phyloP scores from a whole-genome alignment of 1,139 yeast species.

The Arxiozyma heterogenica region DNA sequence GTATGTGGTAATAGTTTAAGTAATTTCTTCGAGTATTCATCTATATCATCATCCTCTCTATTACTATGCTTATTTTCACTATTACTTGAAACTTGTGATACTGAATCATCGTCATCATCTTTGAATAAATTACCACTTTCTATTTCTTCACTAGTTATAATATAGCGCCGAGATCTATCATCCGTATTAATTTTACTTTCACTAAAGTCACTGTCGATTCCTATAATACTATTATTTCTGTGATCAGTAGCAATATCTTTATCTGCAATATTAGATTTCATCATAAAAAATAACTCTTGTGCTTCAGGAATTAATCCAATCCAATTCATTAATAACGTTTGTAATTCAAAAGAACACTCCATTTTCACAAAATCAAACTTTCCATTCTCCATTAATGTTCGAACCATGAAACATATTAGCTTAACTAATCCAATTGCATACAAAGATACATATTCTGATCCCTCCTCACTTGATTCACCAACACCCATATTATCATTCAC shows the following conservation, averaged over 20 bases:
- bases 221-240: neutral
- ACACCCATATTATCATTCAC: neutral
- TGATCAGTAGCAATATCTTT: neutral
- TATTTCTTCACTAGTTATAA: neutral
- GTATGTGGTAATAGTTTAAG: conserved; percentile 20
- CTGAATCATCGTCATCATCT: neutral
- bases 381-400: conserved; percentile 38
- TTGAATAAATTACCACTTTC: neutral
- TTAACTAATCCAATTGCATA: conserved; percentile 44
- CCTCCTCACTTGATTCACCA: conserved; percentile 35
- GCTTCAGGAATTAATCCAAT: conserved; percentile 47
- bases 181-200: neutral
- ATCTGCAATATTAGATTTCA: conserved; percentile 9
- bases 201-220: neutral
- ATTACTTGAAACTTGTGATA: neutral
- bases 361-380: conserved; percentile 37
- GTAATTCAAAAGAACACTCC: conserved; percentile 50
- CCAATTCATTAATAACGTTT: conserved; percentile 52
- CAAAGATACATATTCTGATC: conserved; percentile 30
- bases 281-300: conserved; percentile 30
- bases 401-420: conserved; percentile 53
- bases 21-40: conserved; percentile 14
- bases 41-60: too few species aligned
- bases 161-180: neutral
- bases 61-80: neutral